A percentile compares a stretch with the other conserved stretches of the same genome.
phyloP scores from a whole-genome alignment of 805 yeast genomes.

The Suhomyces sp. region DNA sequence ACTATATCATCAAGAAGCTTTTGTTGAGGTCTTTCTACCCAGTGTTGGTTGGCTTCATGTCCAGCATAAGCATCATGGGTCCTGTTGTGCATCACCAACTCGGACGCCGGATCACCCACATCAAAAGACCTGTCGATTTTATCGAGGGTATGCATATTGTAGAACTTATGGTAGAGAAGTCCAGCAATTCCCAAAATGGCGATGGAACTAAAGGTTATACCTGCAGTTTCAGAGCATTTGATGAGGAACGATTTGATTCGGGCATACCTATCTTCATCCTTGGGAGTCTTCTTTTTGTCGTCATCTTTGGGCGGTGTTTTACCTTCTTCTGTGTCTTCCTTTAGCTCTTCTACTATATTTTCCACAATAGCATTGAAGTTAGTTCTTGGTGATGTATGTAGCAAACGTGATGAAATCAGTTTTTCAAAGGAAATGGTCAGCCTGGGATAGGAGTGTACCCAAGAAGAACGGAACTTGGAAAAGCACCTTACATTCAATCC shows the following conservation, averaged over 20 bases:
- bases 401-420: no score
- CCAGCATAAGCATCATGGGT: conserved; percentile 30
- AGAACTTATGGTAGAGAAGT: conserved; percentile 61
- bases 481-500: no score
- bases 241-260: conserved; percentile 11
- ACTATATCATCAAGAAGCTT: conserved; percentile 61
- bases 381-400: no score
- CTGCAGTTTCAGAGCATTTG: conserved; percentile 64
- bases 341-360: conserved; percentile 7
- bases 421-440: no score
- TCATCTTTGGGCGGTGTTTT: conserved; percentile 1
- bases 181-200: conserved; percentile 73
- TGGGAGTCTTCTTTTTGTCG: conserved; percentile 3
- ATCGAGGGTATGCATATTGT: conserved; percentile 55
- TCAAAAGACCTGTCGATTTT: conserved; percentile 70
- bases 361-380: conserved; percentile 12
- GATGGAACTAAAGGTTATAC: conserved; percentile 68
- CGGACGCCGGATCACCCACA: conserved; percentile 63
- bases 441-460: no score
- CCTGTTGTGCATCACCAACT: conserved; percentile 53
- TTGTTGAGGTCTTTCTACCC: conserved; percentile 77
- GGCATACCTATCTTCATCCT: conserved; percentile 1
- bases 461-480: no score
- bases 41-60: conserved; percentile 24
- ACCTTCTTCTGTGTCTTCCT: conserved; percentile 9